Evolutionary conservation across 495 filamentous ascomycete genomes (phyloP), one percentile per base, ranked within the genome.

Genomic region (Lasiosphaeris hirsuta): DNA sequence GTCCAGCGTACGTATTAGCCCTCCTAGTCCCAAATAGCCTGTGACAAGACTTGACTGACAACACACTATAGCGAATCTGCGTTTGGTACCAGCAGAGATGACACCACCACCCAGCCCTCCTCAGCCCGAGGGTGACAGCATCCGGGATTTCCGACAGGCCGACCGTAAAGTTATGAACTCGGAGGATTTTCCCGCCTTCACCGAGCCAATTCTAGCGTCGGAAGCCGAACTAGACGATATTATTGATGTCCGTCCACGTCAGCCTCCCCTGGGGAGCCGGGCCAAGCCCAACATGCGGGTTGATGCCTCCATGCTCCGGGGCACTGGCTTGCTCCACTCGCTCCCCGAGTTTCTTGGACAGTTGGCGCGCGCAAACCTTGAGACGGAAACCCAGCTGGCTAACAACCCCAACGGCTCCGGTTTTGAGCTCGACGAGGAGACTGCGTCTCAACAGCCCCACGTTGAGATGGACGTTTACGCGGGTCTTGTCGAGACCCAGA

Each of bases 261-360:
- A 34, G 9, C 33, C 58, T 13, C 18, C 23, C 11, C 30, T n/a
- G 39, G 34, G 43, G 7, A 13, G 19, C 37, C 45, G 37, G 34
- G 33, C 37, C 10, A 57, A 57, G 37, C 49, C 63, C 6, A 23
- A 47, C 15, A 69, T 67, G 66, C 57, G 62, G 3, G 57, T 71
- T 6, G 66, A 71, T 34, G 58, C 61, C 8, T 18, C 40, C 1
- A 60, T 58, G 54, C 58, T 71, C 10, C 62, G 60, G 0, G 34
- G 39, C 39, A 65, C 66, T 10, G 66, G 60, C 23, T 60, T 71
- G 3, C 18, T 65, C 33, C 15, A 44, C 33, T 51, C 33, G 0
- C 47, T 71, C 10, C 68, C 68, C 7, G 63, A 63, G 40, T 71
- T 71, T 40, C 46, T 71, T 4, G 60, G 62, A 10, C 64, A 67